A percentile compares a stretch with the other conserved stretches of the same genome.
These are phyloP conservation scores for Colletotrichum endophyticum DNA, from an alignment of 2,329 filamentous ascomycete species.

Conservation along the genomic window DNA sequence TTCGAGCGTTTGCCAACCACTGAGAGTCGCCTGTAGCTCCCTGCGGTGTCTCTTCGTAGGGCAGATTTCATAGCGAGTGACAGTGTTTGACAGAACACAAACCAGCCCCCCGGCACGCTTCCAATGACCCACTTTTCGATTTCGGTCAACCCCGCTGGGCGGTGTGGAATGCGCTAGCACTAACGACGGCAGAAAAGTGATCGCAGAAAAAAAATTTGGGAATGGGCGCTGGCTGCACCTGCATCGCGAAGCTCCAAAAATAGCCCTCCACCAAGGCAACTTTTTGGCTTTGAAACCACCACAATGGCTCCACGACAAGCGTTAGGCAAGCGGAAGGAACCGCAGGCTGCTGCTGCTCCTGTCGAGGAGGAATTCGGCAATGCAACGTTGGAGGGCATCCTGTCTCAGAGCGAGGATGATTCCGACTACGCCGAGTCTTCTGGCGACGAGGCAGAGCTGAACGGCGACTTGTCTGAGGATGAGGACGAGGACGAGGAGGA, in stretches of 20 bases:
- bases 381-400: slow-evolving; percentile 58
- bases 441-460: slow-evolving; percentile 34
- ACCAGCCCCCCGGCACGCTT: background rate
- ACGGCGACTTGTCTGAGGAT: slow-evolving; percentile 46
- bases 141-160: slow-evolving; percentile 17
- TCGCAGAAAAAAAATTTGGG: slow-evolving; percentile 19
- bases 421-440: slow-evolving; percentile 57
- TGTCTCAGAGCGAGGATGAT: slow-evolving; percentile 63
- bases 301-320: slow-evolving; percentile 45
- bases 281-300: slow-evolving; percentile 8
- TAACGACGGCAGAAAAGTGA: slow-evolving; percentile 16
- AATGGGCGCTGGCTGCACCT: slow-evolving; percentile 6
- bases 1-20: background rate
- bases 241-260: slow-evolving; percentile 22
- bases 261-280: slow-evolving; percentile 1
- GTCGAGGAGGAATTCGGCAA: slow-evolving; percentile 66
- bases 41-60: background rate
- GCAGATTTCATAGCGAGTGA: background rate
- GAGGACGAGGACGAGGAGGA: slow-evolving; percentile 42
- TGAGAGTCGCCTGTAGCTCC: background rate
- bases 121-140: background rate
- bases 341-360: slow-evolving; percentile 58
- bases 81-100: background rate
- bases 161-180: slow-evolving; percentile 13
- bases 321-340: slow-evolving; percentile 69